These are phyloP conservation scores for Colletotrichum tamarilloi DNA, from an alignment of 2,329 filamentous ascomycete species.

Conservation along the genomic window DNA sequence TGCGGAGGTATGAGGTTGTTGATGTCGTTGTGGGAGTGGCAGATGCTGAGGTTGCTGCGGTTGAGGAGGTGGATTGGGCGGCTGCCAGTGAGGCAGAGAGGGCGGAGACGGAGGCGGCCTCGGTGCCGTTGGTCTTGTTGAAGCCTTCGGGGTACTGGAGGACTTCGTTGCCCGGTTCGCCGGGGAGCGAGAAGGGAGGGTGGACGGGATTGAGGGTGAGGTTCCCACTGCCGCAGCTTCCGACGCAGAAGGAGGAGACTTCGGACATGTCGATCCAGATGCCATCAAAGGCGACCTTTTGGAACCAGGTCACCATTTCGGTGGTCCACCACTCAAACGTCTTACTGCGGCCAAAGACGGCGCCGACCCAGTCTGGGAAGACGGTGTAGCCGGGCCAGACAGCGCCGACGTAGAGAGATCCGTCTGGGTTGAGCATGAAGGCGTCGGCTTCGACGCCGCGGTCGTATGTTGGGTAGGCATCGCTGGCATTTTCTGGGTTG, in stretches of 20 bases:
- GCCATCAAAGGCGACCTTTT: slow-evolving; percentile 60
- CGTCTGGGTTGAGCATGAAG: slow-evolving; percentile 69
- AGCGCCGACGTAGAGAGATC: slow-evolving; percentile 65
- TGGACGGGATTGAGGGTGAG: slow-evolving; percentile 74
- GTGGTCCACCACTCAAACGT: slow-evolving; percentile 76
- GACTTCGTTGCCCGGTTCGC: slow-evolving; percentile 54
- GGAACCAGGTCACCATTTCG: slow-evolving; percentile 69
- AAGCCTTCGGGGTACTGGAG: slow-evolving; percentile 77
- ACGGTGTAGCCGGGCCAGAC: slow-evolving; percentile 82
- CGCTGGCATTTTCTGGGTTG: slow-evolving; percentile 71
- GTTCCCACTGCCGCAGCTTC: slow-evolving; percentile 76
- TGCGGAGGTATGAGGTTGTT: slow-evolving; percentile 49
- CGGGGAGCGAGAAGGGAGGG: slow-evolving; percentile 66
- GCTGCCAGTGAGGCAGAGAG: slow-evolving; percentile 53
- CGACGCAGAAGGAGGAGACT: slow-evolving; percentile 73
- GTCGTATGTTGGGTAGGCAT: slow-evolving; percentile 68
- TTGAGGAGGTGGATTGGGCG: slow-evolving; percentile 37
- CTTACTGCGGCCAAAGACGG: slow-evolving; percentile 69
- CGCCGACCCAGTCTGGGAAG: slow-evolving; percentile 77
- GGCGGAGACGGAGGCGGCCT: slow-evolving; percentile 70
- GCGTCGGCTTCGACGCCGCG: slow-evolving; percentile 67
- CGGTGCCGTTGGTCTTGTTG: slow-evolving; percentile 56
- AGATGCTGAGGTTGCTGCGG: slow-evolving; percentile 38
- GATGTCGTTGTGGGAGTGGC: slow-evolving; percentile 38
- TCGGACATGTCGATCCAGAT: slow-evolving; percentile 72